Evolutionary conservation across 2,329 filamentous ascomycete species (phyloP).

Genomic region (Colletotrichum camelliae): DNA sequence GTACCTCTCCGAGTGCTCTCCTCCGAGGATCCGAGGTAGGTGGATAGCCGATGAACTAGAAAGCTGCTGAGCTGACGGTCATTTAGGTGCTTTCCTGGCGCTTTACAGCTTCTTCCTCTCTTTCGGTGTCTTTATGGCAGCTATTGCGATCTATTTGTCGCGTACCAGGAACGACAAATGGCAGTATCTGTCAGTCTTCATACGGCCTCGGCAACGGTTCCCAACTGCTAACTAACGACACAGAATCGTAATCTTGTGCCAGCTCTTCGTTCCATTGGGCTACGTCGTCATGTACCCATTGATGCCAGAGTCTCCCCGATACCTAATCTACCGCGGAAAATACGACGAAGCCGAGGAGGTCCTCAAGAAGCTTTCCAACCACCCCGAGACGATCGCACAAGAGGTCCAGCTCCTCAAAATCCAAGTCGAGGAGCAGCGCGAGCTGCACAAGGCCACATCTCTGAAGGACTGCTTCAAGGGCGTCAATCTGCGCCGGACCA

Average conservation of each 20-base stretch:
- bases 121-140: background rate
- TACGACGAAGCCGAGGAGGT: background rate
- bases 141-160: background rate
- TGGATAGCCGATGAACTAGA: fast-evolving
- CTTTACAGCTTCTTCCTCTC: constrained; percentile 7
- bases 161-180: background rate
- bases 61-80: fast-evolving
- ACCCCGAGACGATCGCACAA: background rate
- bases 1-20: background rate
- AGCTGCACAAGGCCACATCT: constrained; percentile 17
- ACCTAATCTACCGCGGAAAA: constrained; percentile 4
- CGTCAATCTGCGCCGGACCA: constrained; percentile 23
- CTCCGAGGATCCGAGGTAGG: background rate
- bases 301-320: constrained; percentile 7
- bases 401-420: background rate
- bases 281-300: background rate
- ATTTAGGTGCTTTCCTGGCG: background rate
- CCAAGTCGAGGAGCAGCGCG: constrained; percentile 16
- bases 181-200: background rate
- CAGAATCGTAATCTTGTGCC: background rate
- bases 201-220: background rate
- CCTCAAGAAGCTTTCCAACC: background rate
- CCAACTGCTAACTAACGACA: background rate
- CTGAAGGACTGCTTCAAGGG: constrained; percentile 23
- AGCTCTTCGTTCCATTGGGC: background rate